These are phyloP conservation scores for Diaporthe eres DNA, from an alignment of 2,329 filamentous ascomycete species.

Conservation along the genomic window DNA sequence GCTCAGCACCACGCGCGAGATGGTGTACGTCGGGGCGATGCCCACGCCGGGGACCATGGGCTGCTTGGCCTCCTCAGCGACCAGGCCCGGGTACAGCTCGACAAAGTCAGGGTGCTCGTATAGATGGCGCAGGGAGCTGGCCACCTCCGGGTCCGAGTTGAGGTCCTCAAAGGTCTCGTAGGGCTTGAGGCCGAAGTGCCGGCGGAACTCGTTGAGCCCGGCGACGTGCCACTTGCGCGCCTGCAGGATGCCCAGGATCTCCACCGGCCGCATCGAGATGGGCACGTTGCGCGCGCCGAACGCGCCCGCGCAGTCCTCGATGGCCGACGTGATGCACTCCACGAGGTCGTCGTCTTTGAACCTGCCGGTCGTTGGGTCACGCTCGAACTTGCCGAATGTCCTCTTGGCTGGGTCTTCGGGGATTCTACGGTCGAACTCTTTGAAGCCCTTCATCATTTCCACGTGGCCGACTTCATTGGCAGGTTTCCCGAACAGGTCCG, in stretches of 20 bases:
- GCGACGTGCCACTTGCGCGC: constrained; percentile 83
- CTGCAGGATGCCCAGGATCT: constrained; percentile 85
- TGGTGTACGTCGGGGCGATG: constrained; percentile 81
- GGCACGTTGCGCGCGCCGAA: constrained; percentile 84
- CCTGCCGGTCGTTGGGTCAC: constrained; percentile 73
- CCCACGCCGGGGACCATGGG: constrained; percentile 82
- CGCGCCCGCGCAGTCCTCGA: constrained; percentile 82
- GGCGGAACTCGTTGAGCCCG: constrained; percentile 87
- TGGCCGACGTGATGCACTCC: constrained; percentile 74
- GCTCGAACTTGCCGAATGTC: constrained; percentile 75
- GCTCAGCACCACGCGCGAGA: constrained; percentile 81
- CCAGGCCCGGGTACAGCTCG: constrained; percentile 84
- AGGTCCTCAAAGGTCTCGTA: constrained; percentile 87
- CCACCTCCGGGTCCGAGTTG: constrained; percentile 81
- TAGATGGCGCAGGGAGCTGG: constrained; percentile 74
- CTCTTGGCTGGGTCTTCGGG: constrained; percentile 78
- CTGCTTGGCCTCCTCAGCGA: constrained; percentile 81
- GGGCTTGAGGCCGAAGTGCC: constrained; percentile 82
- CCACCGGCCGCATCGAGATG: constrained; percentile 79
- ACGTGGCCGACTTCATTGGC: constrained; percentile 67
- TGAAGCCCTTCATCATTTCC: constrained; percentile 74
- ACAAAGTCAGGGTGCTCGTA: constrained; percentile 86
- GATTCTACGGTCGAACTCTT: constrained; percentile 72
- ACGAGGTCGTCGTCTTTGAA: constrained; percentile 84
- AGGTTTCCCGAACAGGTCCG: constrained; percentile 73